These are phyloP conservation scores for Thermothelomyces thermophilus DNA, from an alignment of 2,329 filamentous ascomycete species.

Conservation along the genomic window DNA sequence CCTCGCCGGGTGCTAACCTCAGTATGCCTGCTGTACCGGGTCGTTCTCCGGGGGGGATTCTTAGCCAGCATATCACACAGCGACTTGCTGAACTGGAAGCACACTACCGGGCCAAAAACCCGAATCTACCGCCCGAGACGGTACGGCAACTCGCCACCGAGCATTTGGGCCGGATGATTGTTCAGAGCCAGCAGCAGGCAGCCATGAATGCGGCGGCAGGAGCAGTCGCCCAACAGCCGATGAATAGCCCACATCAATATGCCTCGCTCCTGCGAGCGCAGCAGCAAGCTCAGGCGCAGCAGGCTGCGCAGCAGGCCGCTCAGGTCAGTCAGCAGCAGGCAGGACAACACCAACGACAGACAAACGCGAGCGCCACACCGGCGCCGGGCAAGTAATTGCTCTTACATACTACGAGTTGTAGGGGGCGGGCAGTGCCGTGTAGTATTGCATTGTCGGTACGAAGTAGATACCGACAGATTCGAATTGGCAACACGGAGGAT, in stretches of 20 bases:
- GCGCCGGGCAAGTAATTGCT: constrained; percentile 17
- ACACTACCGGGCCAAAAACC: constrained; percentile 46
- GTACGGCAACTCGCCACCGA: constrained; percentile 46
- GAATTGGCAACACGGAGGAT: not conserved
- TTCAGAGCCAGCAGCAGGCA: constrained; percentile 40
- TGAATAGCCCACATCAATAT: constrained; percentile 54
- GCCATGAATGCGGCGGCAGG: constrained; percentile 40
- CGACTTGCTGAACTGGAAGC: constrained; percentile 48
- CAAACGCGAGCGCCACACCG: constrained; percentile 26
- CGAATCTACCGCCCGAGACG: constrained; percentile 44
- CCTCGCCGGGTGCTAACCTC: constrained; percentile 39
- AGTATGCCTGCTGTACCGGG: constrained; percentile 41
- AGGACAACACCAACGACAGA: constrained; percentile 23
- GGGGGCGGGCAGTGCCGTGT: not conserved
- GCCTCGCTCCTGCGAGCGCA: constrained; percentile 52
- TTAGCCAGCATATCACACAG: constrained; percentile 41
- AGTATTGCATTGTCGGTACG: not conserved
- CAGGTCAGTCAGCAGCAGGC: constrained; percentile 17
- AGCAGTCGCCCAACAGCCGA: constrained; percentile 40
- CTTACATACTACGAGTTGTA: not conserved
- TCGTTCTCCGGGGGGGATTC: constrained; percentile 40
- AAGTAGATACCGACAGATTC: not conserved
- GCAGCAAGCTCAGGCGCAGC: constrained; percentile 42
- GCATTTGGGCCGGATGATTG: constrained; percentile 41
- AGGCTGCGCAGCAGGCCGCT: constrained; percentile 17